Evolutionary conservation across 2,329 filamentous ascomycete genomes (phyloP).

Genomic region (Cadophora sp.): DNA sequence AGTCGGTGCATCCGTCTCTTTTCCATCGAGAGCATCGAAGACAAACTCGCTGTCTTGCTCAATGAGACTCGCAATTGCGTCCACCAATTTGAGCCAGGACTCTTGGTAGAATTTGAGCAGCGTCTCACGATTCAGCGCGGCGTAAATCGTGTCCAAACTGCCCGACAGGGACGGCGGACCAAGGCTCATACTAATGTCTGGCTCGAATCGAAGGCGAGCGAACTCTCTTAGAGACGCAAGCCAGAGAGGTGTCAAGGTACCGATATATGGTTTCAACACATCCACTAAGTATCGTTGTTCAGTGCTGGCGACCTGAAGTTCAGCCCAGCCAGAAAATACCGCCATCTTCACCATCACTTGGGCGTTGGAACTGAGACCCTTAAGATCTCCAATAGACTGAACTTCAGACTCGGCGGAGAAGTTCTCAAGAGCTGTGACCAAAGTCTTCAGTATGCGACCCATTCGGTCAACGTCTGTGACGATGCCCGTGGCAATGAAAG

Average conservation of each 20-base stretch:
- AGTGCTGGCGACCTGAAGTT: slow-evolving; percentile 91
- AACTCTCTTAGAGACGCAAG: slow-evolving; percentile 92
- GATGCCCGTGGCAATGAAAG: slow-evolving; percentile 95
- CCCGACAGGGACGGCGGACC: slow-evolving; percentile 82
- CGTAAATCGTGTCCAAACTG: slow-evolving; percentile 92
- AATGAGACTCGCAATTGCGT: slow-evolving; percentile 95
- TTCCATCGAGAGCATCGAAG: slow-evolving; percentile 94
- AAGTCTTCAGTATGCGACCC: slow-evolving; percentile 93
- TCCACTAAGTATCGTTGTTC: slow-evolving; percentile 90
- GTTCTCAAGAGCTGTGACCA: slow-evolving; percentile 90
- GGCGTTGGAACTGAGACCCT: slow-evolving; percentile 91
- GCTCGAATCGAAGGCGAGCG: slow-evolving; percentile 91
- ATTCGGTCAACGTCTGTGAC: slow-evolving; percentile 98
- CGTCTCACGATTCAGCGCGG: slow-evolving; percentile 92
- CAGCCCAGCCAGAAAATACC: slow-evolving; percentile 96
- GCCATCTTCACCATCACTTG: slow-evolving; percentile 99
- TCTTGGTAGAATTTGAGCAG: slow-evolving; percentile 96
- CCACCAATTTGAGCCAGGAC: slow-evolving; percentile 93
- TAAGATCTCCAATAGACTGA: slow-evolving; percentile 89
- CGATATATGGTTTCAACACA: slow-evolving; percentile 89
- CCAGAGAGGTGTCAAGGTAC: slow-evolving; percentile 90
- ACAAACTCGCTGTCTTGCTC: slow-evolving; percentile 98
- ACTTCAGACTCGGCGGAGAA: slow-evolving; percentile 84
- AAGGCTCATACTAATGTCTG: slow-evolving; percentile 91
- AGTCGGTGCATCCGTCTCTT: slow-evolving; percentile 57